Conservation (phyloP, 2,329 filamentous ascomycete species). For the Alternaria rosae region DNA sequence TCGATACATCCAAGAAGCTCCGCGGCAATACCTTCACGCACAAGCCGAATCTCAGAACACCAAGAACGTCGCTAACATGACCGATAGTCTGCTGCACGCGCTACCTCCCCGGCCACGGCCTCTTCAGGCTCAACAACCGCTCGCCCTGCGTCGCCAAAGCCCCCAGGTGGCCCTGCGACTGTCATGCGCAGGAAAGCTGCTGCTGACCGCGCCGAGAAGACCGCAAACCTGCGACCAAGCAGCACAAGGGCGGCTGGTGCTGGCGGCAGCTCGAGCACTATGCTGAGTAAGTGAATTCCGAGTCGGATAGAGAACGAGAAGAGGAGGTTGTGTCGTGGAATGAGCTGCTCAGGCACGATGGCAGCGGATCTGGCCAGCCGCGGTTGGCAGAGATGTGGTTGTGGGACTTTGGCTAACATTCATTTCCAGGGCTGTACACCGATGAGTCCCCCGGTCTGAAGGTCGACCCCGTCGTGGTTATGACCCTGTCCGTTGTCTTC, state of each 20-base stretch:
- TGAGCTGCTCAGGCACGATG: neutral
- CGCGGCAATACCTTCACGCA: neutral
- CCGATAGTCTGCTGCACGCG: slow-evolving; percentile 36
- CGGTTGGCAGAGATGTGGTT: neutral
- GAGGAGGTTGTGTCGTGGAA: neutral
- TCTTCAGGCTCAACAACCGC: slow-evolving; percentile 72
- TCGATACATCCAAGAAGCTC: neutral
- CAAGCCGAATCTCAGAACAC: neutral
- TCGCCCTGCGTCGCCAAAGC: slow-evolving; percentile 84
- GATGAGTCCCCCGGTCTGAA: slow-evolving; percentile 97
- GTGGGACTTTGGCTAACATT: slow-evolving; percentile 22
- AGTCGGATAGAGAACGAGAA: neutral
- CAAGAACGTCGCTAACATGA: slow-evolving; percentile 8
- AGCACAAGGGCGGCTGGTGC: slow-evolving; percentile 94
- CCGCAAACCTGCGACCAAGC: slow-evolving; percentile 89
- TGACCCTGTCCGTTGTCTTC: slow-evolving; percentile 95
- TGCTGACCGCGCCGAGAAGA: slow-evolving; percentile 96
- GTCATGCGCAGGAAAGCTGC: slow-evolving; percentile 94
- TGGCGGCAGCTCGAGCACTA: slow-evolving; percentile 95
- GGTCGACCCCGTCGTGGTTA: slow-evolving; percentile 96
- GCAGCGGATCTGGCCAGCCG: neutral
- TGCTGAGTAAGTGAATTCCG: slow-evolving; percentile 79
- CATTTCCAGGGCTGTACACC: slow-evolving; percentile 82
- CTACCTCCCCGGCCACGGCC: slow-evolving; percentile 48
- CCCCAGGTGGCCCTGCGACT: slow-evolving; percentile 92